Evolutionary conservation across 1,284 basidiomycete species (phyloP).

Genomic region (Boletus albobrunnescens): DNA sequence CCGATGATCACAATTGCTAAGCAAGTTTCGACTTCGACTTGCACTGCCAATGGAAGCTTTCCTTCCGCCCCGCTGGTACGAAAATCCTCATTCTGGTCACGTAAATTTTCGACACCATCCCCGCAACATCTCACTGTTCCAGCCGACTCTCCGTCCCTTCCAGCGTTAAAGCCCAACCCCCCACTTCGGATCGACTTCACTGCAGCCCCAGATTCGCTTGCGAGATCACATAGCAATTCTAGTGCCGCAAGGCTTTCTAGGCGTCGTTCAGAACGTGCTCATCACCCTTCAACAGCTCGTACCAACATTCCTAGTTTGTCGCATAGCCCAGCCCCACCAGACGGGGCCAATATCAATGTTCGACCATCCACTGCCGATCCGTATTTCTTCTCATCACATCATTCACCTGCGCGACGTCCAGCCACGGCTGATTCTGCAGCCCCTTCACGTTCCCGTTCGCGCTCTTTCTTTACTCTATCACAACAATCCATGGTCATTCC

Average conservation of each 20-base stretch:
- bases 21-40: constrained; percentile 37
- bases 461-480: constrained; percentile 26
- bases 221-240: constrained; percentile 23
- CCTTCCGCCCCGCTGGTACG: constrained; percentile 43
- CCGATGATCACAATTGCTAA: constrained; percentile 40
- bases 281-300: constrained; percentile 18
- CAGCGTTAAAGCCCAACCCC: constrained; percentile 47
- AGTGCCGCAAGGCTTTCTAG: constrained; percentile 44
- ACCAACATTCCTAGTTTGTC: constrained; percentile 15
- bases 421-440: constrained; percentile 28
- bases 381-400: constrained; percentile 9
- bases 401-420: constrained; percentile 21
- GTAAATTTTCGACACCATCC: constrained; percentile 33
- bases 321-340: constrained; percentile 3
- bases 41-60: constrained; percentile 15
- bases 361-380: constrained; percentile 23
- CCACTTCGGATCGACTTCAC: constrained; percentile 46
- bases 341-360: constrained; percentile 6
- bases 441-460: constrained; percentile 25
- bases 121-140: constrained; percentile 22
- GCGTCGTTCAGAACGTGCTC: constrained; percentile 47
- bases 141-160: constrained; percentile 40
- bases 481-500: constrained; percentile 16
- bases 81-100: constrained; percentile 54
- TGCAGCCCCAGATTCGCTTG: constrained; percentile 25